Conservation (phyloP, 1,139 yeast species). For the Diutina sp. region DNA sequence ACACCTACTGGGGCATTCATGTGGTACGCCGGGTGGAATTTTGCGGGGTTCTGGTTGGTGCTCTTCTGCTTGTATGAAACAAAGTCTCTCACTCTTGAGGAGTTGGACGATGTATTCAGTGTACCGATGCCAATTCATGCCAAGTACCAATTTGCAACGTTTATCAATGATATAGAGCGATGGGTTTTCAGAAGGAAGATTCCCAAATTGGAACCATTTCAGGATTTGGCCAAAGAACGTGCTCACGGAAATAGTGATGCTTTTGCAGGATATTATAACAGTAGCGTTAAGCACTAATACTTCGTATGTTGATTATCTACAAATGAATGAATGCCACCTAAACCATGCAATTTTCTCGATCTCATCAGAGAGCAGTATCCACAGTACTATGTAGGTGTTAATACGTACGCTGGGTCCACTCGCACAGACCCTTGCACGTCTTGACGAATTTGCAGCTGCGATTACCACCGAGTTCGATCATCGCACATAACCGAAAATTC, state of each 20-base stretch:
- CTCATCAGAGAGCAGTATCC: too few species aligned
- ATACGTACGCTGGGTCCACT: too few species aligned
- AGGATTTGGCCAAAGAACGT: background rate
- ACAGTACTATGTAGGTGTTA: too few species aligned
- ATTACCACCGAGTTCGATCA: background rate
- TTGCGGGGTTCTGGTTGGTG: conserved; percentile 59
- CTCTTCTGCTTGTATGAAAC: conserved; percentile 61
- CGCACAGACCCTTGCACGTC: too few species aligned
- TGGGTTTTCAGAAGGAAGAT: conserved; percentile 20
- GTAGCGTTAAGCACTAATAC: background rate
- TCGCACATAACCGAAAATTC: background rate
- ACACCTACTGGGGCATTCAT: conserved; percentile 80
- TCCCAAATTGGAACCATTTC: conserved; percentile 36
- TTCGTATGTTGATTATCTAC: background rate
- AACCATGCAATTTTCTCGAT: too few species aligned
- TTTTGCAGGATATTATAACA: background rate
- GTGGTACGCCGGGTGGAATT: conserved; percentile 81
- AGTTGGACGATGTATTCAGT: conserved; percentile 56
- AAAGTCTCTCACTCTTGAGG: conserved; percentile 56
- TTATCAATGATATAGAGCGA: conserved; percentile 8
- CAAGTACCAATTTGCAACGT: conserved; percentile 34
- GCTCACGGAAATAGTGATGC: background rate
- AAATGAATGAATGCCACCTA: background rate
- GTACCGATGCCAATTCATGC: conserved; percentile 46
- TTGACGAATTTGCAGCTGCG: background rate